Conservation (phyloP, 73 alveolate species). For the Paramecium pentaurelia region DNA sequence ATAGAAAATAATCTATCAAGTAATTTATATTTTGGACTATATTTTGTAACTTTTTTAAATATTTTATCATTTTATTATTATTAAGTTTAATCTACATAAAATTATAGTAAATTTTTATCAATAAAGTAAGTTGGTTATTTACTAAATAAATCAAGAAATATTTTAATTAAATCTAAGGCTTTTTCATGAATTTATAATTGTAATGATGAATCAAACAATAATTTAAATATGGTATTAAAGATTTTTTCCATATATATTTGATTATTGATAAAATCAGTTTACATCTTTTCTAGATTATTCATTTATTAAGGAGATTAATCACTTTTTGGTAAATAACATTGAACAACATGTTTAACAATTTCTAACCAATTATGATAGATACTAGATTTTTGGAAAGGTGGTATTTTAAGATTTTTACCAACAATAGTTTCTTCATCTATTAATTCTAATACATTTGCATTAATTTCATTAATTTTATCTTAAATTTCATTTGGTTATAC, state of each 20-base stretch:
- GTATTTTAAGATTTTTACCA: background rate
- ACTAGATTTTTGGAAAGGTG: background rate
- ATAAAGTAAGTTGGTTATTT: background rate
- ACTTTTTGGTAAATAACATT: background rate
- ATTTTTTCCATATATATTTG: constrained; percentile 20
- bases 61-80: background rate
- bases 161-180: constrained; percentile 1
- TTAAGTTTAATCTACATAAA: background rate
- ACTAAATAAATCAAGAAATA: background rate
- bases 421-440: constrained; percentile 22
- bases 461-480: constrained; percentile 12
- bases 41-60: background rate
- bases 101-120: background rate
- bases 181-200: background rate
- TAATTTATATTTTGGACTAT: constrained; percentile 1
- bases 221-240: background rate
- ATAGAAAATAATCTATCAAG: background rate
- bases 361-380: constrained; percentile 1
- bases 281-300: background rate
- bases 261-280: background rate
- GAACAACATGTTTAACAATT: background rate
- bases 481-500: background rate
- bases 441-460: background rate
- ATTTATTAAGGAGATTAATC: background rate
- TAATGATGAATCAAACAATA: background rate